phyloP scores from a whole-genome alignment of 345 rosid genomes.

The Physaria fendleri region DNA sequence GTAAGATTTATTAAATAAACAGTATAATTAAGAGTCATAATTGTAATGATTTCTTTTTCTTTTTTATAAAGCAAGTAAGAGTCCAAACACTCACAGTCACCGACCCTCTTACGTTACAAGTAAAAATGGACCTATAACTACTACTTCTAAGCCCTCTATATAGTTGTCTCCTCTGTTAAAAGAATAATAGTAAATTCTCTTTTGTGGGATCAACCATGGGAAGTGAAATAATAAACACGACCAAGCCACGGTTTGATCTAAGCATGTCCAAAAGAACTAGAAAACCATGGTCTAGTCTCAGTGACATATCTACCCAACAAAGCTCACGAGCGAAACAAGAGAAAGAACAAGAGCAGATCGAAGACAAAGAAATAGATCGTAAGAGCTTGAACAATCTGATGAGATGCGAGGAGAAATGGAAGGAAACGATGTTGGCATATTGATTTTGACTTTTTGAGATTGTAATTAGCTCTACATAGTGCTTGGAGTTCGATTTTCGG shows the following conservation, averaged over 20 bases:
- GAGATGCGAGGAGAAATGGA: conserved; percentile 27
- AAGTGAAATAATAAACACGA: conserved; percentile 27
- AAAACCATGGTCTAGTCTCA: conserved; percentile 39
- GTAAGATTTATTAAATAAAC: background rate
- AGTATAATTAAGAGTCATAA: conserved; percentile 4
- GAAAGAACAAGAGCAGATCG: background rate
- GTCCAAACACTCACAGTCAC: conserved; percentile 20
- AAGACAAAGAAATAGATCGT: conserved; percentile 26
- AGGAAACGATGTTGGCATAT: too few relatives aligned
- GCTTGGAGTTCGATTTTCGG: too few relatives aligned
- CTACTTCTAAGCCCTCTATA: conserved; percentile 14
- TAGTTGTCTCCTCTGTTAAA: conserved; percentile 2
- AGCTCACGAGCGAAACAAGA: background rate
- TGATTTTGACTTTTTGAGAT: too few relatives aligned
- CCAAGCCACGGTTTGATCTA: conserved; percentile 46
- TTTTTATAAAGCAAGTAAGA: conserved; percentile 11
- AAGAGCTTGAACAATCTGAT: conserved; percentile 63
- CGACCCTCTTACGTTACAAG: conserved; percentile 14
- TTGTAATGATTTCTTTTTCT: conserved; percentile 13
- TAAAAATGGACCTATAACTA: conserved; percentile 21
- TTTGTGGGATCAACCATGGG: conserved; percentile 36
- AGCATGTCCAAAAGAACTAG: conserved; percentile 71
- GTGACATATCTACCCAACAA: background rate
- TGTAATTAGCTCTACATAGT: too few relatives aligned
- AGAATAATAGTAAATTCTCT: background rate